These are phyloP conservation scores for Aspergillus thermomutatus DNA, from an alignment of 2,329 filamentous ascomycete genomes.

Conservation along the genomic window DNA sequence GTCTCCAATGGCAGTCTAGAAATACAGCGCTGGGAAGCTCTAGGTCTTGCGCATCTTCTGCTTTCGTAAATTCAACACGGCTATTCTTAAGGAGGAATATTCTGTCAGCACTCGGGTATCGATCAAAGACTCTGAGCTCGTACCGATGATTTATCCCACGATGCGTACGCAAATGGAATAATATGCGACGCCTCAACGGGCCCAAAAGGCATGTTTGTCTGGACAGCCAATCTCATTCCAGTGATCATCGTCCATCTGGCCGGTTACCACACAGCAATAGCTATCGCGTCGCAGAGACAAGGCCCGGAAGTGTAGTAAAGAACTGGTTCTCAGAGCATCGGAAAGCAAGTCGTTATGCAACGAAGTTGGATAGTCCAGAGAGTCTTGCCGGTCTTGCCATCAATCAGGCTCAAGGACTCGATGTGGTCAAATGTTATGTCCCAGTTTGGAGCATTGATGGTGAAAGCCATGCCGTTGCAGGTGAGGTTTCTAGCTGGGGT, in stretches of 20 bases:
- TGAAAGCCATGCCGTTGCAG: too few species aligned
- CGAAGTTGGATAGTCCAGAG: too few species aligned
- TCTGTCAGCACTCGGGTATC: background rate
- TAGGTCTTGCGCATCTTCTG: background rate
- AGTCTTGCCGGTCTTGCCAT: too few species aligned
- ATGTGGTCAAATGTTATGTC: too few species aligned
- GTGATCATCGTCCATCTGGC: background rate
- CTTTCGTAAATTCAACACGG: background rate
- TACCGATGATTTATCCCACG: constrained; percentile 1
- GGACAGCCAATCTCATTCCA: background rate
- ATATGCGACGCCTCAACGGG: constrained; percentile 1
- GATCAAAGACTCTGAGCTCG: background rate
- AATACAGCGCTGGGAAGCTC: background rate
- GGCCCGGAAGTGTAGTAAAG: background rate
- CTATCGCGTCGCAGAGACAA: constrained; percentile 1
- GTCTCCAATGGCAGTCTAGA: background rate
- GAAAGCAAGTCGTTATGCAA: too few species aligned
- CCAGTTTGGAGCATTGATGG: too few species aligned
- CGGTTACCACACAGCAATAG: background rate
- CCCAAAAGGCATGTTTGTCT: background rate
- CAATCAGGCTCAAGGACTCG: too few species aligned
- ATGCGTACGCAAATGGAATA: constrained; percentile 1
- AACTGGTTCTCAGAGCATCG: too few species aligned
- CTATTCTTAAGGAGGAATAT: background rate
- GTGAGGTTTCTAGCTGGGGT: too few species aligned